Percentiles rank a stretch among this genome's conserved stretches.
These are phyloP conservation scores for Apophysomyces elegans DNA, from an alignment of 371 early-diverging fungal genomes.

Conservation along the genomic window DNA sequence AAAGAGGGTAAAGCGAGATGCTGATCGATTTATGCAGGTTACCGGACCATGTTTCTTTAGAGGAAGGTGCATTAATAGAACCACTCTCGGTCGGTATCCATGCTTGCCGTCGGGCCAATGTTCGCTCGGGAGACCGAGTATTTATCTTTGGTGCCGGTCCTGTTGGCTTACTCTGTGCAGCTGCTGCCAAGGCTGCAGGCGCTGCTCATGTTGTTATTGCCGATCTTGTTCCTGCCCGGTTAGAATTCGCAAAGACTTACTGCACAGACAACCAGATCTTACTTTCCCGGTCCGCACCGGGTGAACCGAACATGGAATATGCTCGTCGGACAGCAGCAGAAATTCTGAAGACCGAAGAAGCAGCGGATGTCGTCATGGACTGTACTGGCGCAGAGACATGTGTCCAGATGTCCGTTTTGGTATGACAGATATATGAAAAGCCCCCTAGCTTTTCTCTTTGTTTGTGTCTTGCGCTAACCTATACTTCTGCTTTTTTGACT, in stretches of 20 bases:
- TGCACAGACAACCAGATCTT: constrained; percentile 45
- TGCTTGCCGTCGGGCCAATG: constrained; percentile 62
- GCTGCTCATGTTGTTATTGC: constrained; percentile 53
- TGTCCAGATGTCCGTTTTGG: constrained; percentile 52
- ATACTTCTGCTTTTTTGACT: neutral
- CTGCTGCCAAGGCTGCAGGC: constrained; percentile 58
- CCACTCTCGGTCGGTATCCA: constrained; percentile 54
- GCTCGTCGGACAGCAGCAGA: constrained; percentile 34
- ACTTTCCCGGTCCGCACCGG: constrained; percentile 31
- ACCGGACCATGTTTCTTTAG: constrained; percentile 59
- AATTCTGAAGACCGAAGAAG: constrained; percentile 32
- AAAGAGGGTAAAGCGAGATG: constrained; percentile 10
- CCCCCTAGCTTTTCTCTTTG: neutral
- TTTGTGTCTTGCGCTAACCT: neutral
- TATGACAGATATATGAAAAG: constrained; percentile 1
- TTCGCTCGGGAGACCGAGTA: constrained; percentile 69
- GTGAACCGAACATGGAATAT: constrained; percentile 50
- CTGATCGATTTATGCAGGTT: constrained; percentile 24
- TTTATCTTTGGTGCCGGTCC: constrained; percentile 67
- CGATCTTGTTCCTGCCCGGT: constrained; percentile 36
- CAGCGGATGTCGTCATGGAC: constrained; percentile 52
- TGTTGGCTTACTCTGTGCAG: constrained; percentile 56
- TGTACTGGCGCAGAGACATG: constrained; percentile 59
- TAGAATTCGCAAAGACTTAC: constrained; percentile 56
- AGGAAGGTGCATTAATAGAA: constrained; percentile 57